A percentile compares a stretch with the other conserved stretches of the same genome.
phyloP scores from a whole-genome alignment of 2,329 filamentous ascomycete species.

The Sporothrix pallida region DNA sequence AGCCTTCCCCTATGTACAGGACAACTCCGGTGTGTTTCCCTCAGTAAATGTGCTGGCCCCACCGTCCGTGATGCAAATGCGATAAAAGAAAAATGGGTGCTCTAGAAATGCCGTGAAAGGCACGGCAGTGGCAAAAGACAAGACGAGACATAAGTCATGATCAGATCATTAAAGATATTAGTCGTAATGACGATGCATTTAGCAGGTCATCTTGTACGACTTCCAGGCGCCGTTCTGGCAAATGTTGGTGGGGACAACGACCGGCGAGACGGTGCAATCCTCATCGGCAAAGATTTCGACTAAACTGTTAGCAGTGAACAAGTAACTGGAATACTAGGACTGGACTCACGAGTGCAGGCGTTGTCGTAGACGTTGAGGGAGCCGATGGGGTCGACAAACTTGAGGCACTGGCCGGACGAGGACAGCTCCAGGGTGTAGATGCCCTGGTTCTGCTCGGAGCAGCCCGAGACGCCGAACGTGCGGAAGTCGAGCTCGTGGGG shows the following conservation, averaged over 20 bases:
- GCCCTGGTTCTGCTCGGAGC: conserved; percentile 37
- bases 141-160: not conserved
- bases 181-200: not conserved
- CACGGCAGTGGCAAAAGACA: not conserved
- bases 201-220: conserved; percentile 38
- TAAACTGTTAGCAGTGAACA: not conserved
- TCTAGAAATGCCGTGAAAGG: not conserved
- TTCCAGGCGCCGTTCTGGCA: conserved; percentile 35
- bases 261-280: conserved; percentile 20
- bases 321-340: no score
- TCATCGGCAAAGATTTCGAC: conserved; percentile 33
- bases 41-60: not conserved
- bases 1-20: conserved; percentile 3
- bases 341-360: conserved; percentile 29
- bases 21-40: not conserved
- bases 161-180: not conserved
- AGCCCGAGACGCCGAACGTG: conserved; percentile 36
- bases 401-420: conserved; percentile 26
- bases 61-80: not conserved
- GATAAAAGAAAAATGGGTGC: not conserved
- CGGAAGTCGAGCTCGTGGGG: conserved; percentile 38
- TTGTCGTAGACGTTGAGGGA: conserved; percentile 31
- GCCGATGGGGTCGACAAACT: conserved; percentile 33
- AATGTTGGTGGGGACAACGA: not conserved
- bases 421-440: conserved; percentile 37